phyloP scores from a whole-genome alignment of 768 basidiomycete genomes.

The Boletus pseudopeckii region DNA sequence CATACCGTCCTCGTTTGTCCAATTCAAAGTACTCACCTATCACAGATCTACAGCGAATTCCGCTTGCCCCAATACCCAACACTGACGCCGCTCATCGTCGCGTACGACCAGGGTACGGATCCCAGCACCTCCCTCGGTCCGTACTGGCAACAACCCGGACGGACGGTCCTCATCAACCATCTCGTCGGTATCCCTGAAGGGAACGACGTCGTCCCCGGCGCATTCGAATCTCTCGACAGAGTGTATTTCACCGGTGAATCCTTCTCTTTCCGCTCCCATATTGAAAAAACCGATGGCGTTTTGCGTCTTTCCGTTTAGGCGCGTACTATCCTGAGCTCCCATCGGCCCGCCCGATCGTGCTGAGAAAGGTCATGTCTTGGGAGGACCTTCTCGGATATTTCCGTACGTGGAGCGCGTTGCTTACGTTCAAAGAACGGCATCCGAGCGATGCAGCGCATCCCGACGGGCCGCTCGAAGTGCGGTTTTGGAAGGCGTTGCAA shows the following conservation, averaged over 20 bases:
- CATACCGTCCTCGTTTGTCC: neutral
- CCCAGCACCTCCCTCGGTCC: neutral
- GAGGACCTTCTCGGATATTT: conserved; percentile 64
- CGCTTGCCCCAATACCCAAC: conserved; percentile 1
- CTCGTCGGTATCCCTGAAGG: conserved; percentile 2
- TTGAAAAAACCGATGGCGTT: neutral
- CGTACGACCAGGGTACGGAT: neutral
- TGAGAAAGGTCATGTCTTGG: conserved; percentile 63
- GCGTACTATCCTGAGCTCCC: conserved; percentile 40
- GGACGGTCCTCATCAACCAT: neutral
- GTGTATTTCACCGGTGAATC: conserved; percentile 55
- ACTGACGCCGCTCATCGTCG: conserved; percentile 3
- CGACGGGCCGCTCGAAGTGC: conserved; percentile 62
- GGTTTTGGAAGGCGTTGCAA: conserved; percentile 58
- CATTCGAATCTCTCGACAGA: conserved; percentile 43
- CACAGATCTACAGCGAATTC: conserved; percentile 7
- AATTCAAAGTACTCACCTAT: neutral
- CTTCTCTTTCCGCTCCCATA: neutral
- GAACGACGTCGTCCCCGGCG: neutral
- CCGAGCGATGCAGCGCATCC: conserved; percentile 48
- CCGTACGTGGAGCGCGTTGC: conserved; percentile 66
- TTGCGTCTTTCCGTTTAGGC: conserved; percentile 24
- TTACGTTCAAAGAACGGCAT: conserved; percentile 60
- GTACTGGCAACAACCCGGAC: conserved; percentile 9
- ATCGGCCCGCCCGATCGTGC: conserved; percentile 39